Evolutionary conservation across 2,329 filamentous ascomycete species (phyloP), one percentile per base, ranked within the genome.

Genomic region (Chrysoporthe puriensis): DNA sequence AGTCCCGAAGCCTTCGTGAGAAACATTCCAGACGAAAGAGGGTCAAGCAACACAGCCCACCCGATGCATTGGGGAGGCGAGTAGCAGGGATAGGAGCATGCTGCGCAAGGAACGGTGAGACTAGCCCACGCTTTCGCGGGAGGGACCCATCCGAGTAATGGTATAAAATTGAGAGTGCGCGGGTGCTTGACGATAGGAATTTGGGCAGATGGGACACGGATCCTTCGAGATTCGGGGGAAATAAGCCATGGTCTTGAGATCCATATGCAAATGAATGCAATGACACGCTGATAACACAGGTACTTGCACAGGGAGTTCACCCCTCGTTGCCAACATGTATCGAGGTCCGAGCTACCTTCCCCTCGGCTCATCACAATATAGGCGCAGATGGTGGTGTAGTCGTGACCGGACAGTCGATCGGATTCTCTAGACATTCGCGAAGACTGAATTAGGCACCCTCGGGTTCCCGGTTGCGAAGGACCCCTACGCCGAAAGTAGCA

Each of bases 351-450:
- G 13, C 9, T 8, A 1, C 62, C 36, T 7, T 34, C 4, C 18
- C 59, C 48, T 18, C 16, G 26, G 13, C 6, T 26, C 59, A 34
- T 61, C 43, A 61, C 59, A n/a, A 16, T 48, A 34, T 32, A 14
- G 26, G 36, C 43, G 40, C 26, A 6, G 7, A 7, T 34, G 26
- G 26, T 7, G 34, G 34, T 34, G 21, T 34, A 50, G 43, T 54
- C 16, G 58, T 61, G 62, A 70, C 66, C 59, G 63, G 66, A 70
- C 54, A 70, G 58, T 70, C 62, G 66, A 63, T 70, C 46, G 65
- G 44, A 69, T 70, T 67, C 58, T 67, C 67, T 70, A 69, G 66
- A 69, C 64, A 62, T 70, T 66, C 63, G 69, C 64, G 62, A 65
- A 62, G 64, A 69, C 64, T 62, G 54, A 61, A 60, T 67, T 62